A percentile compares a stretch with the other conserved stretches of the same genome.
Conservation (phyloP, 2,329 filamentous ascomycete genomes). For the Alternaria ethzedia region DNA sequence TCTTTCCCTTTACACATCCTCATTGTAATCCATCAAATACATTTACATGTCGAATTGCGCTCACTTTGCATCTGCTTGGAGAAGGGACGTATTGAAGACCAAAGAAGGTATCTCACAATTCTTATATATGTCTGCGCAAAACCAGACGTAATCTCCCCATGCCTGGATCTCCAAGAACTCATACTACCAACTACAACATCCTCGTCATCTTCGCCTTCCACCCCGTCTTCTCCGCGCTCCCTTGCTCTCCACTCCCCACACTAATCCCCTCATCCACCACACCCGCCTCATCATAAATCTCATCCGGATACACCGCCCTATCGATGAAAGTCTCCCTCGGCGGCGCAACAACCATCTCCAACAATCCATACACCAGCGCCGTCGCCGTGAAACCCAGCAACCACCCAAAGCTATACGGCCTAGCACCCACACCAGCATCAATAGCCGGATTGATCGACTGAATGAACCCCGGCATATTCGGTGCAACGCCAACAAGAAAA, state of each 20-base stretch:
- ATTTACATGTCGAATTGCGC: neutral
- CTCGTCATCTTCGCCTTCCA: slow-evolving; percentile 43
- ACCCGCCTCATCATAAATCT: slow-evolving; percentile 44
- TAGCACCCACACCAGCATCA: slow-evolving; percentile 55
- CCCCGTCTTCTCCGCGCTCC: slow-evolving; percentile 36
- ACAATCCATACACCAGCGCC: slow-evolving; percentile 61
- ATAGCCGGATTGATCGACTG: slow-evolving; percentile 50
- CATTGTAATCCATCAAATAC: neutral
- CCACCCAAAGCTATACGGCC: slow-evolving; percentile 71
- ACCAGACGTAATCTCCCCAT: neutral
- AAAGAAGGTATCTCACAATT: neutral
- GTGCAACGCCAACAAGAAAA: slow-evolving; percentile 63
- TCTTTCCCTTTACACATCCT: neutral
- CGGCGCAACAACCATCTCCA: slow-evolving; percentile 58
- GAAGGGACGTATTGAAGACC: neutral
- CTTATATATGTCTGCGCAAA: neutral
- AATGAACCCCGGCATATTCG: slow-evolving; percentile 64
- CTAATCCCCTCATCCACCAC: slow-evolving; percentile 38
- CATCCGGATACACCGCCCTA: slow-evolving; percentile 47
- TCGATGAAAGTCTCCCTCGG: slow-evolving; percentile 58
- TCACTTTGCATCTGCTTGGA: neutral
- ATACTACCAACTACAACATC: slow-evolving; percentile 32
- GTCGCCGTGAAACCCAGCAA: slow-evolving; percentile 66
- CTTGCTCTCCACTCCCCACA: slow-evolving; percentile 31
- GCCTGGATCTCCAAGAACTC: neutral